Evolutionary conservation across 2,329 filamentous ascomycete genomes (phyloP), one percentile per base, ranked within the genome.

Genomic region (Penicillium nordicum): DNA sequence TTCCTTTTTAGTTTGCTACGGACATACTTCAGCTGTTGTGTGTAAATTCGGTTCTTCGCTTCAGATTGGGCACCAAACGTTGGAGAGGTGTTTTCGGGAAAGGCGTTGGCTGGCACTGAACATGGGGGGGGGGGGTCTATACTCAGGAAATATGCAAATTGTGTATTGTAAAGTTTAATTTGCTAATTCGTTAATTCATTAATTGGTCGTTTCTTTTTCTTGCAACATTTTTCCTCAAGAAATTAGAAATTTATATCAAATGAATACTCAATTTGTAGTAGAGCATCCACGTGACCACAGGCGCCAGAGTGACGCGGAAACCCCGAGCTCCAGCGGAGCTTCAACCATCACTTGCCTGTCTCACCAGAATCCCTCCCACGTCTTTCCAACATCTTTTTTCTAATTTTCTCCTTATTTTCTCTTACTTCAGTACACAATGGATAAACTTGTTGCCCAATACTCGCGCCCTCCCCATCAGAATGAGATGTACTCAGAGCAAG

Each of bases 401-500:
- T 47, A 30, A 53, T 46, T 53, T 34, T 34, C 12, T 21, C 55
- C 45, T 18, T 40, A 50, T 54, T 49, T 25, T 25, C 44, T 11
- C 18, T 27, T 34, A 44, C 53, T 51, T 44, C 50, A 47, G 56
- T 57, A 63, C 66, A 76, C 62, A 60, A 99, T 99, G 94, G 91
- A 99, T 78, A 85, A 90, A 69, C 86, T 99, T 74, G 91, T 99
- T 68, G 87, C 92, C 67, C 89, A 88, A 77, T 97, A 97, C 84
- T 90, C 88, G 79, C 87, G 88, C 69, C 86, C 92, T 69, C 82
- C 87, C 58, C 86, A 86, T 76, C 82, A 88, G 73, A 83, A 88
- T 69, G 89, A 95, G 77, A 83, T 84, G 68, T 85, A 87, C 71
- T 80, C 83, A 51, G 83, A 88, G 68, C 84, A 92, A 72, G 86